Evolutionary conservation across 2,329 filamentous ascomycete genomes (phyloP).

Genomic region (Penicillium sp.): DNA sequence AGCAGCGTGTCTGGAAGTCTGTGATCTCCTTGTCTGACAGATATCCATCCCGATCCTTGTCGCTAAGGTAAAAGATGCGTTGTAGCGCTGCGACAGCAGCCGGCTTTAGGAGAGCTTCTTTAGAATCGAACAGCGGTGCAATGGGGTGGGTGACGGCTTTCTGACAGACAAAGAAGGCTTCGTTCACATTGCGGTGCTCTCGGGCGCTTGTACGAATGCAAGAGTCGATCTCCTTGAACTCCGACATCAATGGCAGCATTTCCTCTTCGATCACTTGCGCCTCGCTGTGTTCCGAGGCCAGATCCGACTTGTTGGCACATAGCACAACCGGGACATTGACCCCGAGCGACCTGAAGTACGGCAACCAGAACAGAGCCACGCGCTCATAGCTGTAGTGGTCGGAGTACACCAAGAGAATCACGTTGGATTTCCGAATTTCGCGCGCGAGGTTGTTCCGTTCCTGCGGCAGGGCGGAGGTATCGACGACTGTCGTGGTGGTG

Average conservation of each 20-base stretch:
- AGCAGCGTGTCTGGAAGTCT: slow-evolving; percentile 86
- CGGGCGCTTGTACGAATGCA: slow-evolving; percentile 92
- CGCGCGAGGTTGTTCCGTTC: slow-evolving; percentile 85
- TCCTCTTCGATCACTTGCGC: slow-evolving; percentile 90
- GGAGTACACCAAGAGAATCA: slow-evolving; percentile 93
- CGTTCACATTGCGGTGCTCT: slow-evolving; percentile 90
- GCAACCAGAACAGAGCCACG: slow-evolving; percentile 96
- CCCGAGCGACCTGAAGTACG: slow-evolving; percentile 94
- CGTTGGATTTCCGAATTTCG: slow-evolving; percentile 94
- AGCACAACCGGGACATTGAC: slow-evolving; percentile 97
- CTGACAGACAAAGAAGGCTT: slow-evolving; percentile 95
- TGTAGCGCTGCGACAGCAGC: slow-evolving; percentile 80
- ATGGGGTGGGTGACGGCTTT: slow-evolving; percentile 97
- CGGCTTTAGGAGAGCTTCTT: slow-evolving; percentile 82
- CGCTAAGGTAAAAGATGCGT: slow-evolving; percentile 90
- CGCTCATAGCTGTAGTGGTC: slow-evolving; percentile 99
- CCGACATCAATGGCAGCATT: slow-evolving; percentile 96
- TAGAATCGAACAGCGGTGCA: slow-evolving; percentile 92
- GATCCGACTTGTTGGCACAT: slow-evolving; percentile 95
- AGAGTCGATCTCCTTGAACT: slow-evolving; percentile 98
- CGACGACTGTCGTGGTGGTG: slow-evolving; percentile 86
- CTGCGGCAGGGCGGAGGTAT: slow-evolving; percentile 91
- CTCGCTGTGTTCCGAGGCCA: slow-evolving; percentile 68
- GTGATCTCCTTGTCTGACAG: slow-evolving; percentile 86
- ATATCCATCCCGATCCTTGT: slow-evolving; percentile 92